These are phyloP conservation scores for Neurospora sp. DNA, from an alignment of 495 filamentous ascomycete genomes.

Conservation along the genomic window DNA sequence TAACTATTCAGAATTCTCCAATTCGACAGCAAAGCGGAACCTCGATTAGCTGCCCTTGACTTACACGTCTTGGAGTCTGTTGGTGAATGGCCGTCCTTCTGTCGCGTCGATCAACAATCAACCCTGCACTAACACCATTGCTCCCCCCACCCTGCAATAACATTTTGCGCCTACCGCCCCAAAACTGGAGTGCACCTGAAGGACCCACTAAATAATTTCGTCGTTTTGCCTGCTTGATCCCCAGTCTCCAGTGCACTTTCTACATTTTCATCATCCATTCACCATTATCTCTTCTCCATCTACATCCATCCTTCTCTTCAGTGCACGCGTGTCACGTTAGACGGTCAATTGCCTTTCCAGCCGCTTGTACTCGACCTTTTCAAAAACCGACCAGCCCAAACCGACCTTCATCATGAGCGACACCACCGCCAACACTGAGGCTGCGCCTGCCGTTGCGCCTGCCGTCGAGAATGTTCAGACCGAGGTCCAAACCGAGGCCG, in stretches of 20 bases:
- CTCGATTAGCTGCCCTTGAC: background rate
- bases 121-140: background rate
- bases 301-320: background rate
- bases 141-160: background rate
- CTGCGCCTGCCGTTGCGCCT: conserved; percentile 4
- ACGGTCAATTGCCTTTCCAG: background rate
- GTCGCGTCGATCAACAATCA: background rate
- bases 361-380: background rate
- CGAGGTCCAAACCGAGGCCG: background rate
- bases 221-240: background rate
- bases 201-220: background rate
- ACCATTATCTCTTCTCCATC: background rate
- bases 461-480: conserved; percentile 5
- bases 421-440: conserved; percentile 9
- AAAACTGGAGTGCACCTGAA: background rate
- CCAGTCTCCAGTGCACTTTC: background rate
- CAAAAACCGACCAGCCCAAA: background rate
- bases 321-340: background rate
- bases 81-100: background rate
- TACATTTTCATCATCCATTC: background rate
- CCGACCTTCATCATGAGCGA: conserved; percentile 20
- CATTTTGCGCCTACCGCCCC: background rate
- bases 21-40: background rate
- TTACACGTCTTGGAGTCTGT: background rate
- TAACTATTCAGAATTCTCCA: background rate